These are phyloP conservation scores for Dianthus caryophyllus DNA, from an alignment of 148 eudicot genomes.

Conservation along the genomic window DNA sequence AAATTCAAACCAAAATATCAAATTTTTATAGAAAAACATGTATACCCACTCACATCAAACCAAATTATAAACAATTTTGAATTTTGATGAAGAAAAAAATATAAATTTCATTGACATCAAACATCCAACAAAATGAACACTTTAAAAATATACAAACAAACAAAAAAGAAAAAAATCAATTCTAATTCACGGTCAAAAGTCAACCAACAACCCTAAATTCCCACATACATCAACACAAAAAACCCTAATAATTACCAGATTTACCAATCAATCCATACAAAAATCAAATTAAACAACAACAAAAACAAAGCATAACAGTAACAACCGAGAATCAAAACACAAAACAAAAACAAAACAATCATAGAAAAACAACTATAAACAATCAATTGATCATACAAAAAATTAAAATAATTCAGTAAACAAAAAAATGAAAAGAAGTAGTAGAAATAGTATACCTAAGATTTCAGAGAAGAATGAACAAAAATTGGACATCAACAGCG, in stretches of 20 bases:
- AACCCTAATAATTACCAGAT: too few species aligned
- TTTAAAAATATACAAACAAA: neutral
- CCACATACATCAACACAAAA: neutral
- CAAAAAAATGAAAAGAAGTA: neutral
- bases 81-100: too few species aligned
- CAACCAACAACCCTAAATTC: neutral
- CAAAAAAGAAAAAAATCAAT: neutral
- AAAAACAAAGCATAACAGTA: neutral
- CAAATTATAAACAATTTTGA: too few species aligned
- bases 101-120: neutral
- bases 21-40: too few species aligned
- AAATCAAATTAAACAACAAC: neutral
- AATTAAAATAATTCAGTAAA: neutral
- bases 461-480: too few species aligned
- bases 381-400: neutral
- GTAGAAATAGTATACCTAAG: neutral
- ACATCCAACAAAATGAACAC: neutral
- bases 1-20: too few species aligned
- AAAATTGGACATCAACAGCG: too few species aligned
- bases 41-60: too few species aligned
- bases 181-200: constrained; percentile 14
- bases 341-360: neutral
- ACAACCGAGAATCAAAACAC: neutral
- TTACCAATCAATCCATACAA: too few species aligned
- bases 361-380: neutral